A percentile compares a stretch with the other conserved stretches of the same genome.
Conservation (phyloP, 2,329 filamentous ascomycete species). For the Piedraia hortae region DNA sequence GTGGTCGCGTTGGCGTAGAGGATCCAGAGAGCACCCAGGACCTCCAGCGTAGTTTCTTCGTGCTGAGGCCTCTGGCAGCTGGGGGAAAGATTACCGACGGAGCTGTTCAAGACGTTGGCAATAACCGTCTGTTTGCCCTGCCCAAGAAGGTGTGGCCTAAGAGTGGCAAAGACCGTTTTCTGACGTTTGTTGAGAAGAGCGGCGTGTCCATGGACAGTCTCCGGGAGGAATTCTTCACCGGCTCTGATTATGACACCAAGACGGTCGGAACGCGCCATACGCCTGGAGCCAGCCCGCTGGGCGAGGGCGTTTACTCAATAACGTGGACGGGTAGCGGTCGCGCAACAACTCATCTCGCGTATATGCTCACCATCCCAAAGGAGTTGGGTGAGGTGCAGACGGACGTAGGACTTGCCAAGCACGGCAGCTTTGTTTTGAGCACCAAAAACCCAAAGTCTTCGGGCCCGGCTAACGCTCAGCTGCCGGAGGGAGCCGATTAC, state of each 20-base stretch:
- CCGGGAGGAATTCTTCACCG: conserved; percentile 42
- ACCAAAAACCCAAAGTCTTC: conserved; percentile 52
- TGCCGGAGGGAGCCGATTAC: conserved; percentile 41
- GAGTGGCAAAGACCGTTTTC: conserved; percentile 39
- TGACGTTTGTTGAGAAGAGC: conserved; percentile 60
- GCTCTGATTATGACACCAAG: conserved; percentile 45
- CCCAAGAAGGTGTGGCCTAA: conserved; percentile 64
- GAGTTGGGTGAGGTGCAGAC: conserved; percentile 42
- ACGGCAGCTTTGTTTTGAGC: conserved; percentile 52
- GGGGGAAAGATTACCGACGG: conserved; percentile 39
- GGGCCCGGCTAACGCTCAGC: conserved; percentile 32
- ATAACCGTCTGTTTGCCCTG: conserved; percentile 45
- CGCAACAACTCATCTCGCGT: conserved; percentile 40
- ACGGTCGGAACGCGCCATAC: conserved; percentile 40
- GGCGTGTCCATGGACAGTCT: conserved; percentile 37
- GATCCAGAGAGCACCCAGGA: conserved; percentile 42
- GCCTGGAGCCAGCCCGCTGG: conserved; percentile 46
- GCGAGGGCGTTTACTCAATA: conserved; percentile 64
- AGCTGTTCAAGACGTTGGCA: conserved; percentile 26
- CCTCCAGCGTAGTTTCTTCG: conserved; percentile 50
- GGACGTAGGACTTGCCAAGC: conserved; percentile 40
- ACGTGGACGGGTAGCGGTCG: conserved; percentile 37
- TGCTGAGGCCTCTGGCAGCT: conserved; percentile 43
- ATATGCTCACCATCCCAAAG: conserved; percentile 48
- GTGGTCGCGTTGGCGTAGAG: conserved; percentile 45